These are phyloP conservation scores for Tetrapisispora iriomotensis DNA, from an alignment of 805 yeast genomes.

Conservation along the genomic window DNA sequence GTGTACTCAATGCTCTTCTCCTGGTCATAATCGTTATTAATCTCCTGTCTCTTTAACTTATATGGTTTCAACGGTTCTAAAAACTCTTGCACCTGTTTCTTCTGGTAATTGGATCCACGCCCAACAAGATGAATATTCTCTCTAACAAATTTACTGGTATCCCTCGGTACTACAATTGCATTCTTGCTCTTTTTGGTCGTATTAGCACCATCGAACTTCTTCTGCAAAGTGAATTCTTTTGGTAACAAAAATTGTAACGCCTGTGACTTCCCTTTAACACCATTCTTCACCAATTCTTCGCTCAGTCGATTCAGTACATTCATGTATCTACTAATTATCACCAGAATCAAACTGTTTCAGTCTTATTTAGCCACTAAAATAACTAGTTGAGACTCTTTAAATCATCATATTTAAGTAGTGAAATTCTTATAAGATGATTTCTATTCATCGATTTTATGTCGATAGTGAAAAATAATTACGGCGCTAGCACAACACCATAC, in stretches of 20 bases:
- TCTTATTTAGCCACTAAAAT: too few species aligned
- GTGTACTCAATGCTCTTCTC: slow-evolving; percentile 7
- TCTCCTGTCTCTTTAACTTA: slow-evolving; percentile 19
- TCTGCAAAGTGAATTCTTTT: not conserved
- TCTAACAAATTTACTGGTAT: not conserved
- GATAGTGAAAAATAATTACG: too few species aligned
- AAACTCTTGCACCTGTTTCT: slow-evolving; percentile 20
- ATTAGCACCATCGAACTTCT: not conserved
- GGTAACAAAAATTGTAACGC: not conserved
- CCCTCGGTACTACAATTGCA: not conserved
- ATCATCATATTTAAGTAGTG: too few species aligned
- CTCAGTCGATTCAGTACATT: slow-evolving; percentile 1
- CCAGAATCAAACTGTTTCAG: too few species aligned
- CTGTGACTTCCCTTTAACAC: not conserved
- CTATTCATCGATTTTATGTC: too few species aligned
- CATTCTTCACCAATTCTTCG: not conserved
- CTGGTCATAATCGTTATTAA: slow-evolving; percentile 14
- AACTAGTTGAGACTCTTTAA: too few species aligned
- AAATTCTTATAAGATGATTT: too few species aligned
- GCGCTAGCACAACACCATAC: too few species aligned
- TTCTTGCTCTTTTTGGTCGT: not conserved
- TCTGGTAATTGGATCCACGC: slow-evolving; percentile 24
- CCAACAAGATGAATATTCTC: slow-evolving; percentile 15
- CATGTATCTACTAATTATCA: not conserved
- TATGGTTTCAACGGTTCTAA: slow-evolving; percentile 22